Conservation (phyloP, 495 filamentous ascomycete genomes). For the Sordaria brevicollis region DNA sequence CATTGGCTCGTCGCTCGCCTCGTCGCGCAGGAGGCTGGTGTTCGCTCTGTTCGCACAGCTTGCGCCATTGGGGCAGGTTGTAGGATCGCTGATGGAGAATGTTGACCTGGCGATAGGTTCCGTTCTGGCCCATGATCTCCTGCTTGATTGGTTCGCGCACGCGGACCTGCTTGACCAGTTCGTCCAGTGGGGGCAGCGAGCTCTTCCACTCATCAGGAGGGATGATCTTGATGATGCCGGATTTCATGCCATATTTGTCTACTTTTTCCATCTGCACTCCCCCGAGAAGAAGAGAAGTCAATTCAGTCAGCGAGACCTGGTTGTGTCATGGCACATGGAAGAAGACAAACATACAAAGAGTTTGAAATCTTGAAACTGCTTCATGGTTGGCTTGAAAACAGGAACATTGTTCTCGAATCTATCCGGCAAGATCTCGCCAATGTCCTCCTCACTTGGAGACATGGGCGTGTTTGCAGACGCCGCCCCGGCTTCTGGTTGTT, state of each 20-base stretch:
- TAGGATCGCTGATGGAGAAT: slow-evolving; percentile 91
- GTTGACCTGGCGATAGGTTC: slow-evolving; percentile 91
- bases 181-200: slow-evolving; percentile 63
- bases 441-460: slow-evolving; percentile 45
- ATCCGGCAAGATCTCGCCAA: slow-evolving; percentile 65
- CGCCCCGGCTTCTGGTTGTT: neutral
- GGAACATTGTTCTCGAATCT: slow-evolving; percentile 88
- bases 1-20: slow-evolving; percentile 75
- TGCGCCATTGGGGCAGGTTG: slow-evolving; percentile 92
- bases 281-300: neutral
- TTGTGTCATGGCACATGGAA: neutral
- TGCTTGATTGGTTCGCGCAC: slow-evolving; percentile 97
- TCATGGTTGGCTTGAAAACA: slow-evolving; percentile 91
- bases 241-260: slow-evolving; percentile 91
- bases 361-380: slow-evolving; percentile 87
- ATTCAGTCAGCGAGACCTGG: neutral
- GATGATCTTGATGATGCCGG: slow-evolving; percentile 91
- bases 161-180: slow-evolving; percentile 79
- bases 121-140: slow-evolving; percentile 89
- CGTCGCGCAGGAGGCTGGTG: slow-evolving; percentile 93
- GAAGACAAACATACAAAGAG: slow-evolving; percentile 46
- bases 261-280: slow-evolving; percentile 58
- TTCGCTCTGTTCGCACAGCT: slow-evolving; percentile 80
- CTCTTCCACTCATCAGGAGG: slow-evolving; percentile 92
- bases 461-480: neutral